A percentile compares a stretch with the other conserved stretches of the same genome.
These are phyloP conservation scores for Ophiocordyceps unilateralis DNA, from an alignment of 2,329 filamentous ascomycete genomes.

Conservation along the genomic window DNA sequence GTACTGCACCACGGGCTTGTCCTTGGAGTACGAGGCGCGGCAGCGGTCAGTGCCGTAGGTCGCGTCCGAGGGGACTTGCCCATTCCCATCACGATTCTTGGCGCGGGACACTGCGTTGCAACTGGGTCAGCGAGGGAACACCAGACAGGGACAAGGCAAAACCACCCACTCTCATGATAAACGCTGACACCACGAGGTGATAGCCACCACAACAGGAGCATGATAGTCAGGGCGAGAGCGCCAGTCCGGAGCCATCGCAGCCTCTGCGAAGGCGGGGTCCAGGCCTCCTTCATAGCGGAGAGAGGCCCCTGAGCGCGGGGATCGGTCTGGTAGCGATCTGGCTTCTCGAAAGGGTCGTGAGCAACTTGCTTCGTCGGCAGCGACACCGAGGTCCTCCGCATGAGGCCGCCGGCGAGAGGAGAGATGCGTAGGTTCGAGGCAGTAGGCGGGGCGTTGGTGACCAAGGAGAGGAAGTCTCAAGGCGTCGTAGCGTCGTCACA, in stretches of 20 bases:
- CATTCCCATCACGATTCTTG: constrained; percentile 22
- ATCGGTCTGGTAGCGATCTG: constrained; percentile 37
- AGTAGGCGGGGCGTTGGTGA: neutral
- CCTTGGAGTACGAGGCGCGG: constrained; percentile 64
- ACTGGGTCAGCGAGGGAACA: neutral
- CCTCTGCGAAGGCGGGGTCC: constrained; percentile 47
- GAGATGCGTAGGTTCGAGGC: neutral
- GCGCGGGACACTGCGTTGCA: constrained; percentile 8
- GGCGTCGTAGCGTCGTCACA: neutral
- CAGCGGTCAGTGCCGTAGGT: constrained; percentile 58
- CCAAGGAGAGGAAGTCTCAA: too few relatives aligned
- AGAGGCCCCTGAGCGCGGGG: constrained; percentile 29
- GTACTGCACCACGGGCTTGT: constrained; percentile 92
- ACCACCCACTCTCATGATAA: constrained; percentile 24
- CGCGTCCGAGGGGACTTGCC: constrained; percentile 39
- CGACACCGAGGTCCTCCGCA: constrained; percentile 50
- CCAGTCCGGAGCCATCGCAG: constrained; percentile 49
- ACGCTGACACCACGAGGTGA: constrained; percentile 40
- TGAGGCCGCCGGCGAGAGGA: constrained; percentile 13
- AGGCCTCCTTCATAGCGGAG: constrained; percentile 37
- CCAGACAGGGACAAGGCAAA: neutral
- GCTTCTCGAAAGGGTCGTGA: constrained; percentile 48
- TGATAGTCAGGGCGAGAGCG: constrained; percentile 40
- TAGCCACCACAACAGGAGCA: constrained; percentile 47
- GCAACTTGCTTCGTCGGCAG: constrained; percentile 40